phyloP scores from a whole-genome alignment of 345 rosid species.

The Hypericum androsaemum region DNA sequence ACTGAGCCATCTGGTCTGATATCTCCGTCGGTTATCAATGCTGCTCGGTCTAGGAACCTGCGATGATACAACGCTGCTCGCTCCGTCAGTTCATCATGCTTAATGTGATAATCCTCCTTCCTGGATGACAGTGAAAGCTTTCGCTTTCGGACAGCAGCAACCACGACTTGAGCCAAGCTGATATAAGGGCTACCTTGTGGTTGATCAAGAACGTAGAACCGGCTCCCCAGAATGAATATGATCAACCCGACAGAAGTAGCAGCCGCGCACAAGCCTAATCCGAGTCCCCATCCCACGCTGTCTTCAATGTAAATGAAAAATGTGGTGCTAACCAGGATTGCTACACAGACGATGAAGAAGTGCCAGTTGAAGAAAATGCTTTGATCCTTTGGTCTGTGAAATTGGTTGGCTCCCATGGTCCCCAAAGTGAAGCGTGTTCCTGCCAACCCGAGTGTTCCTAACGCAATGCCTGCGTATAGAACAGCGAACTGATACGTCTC shows the following conservation, averaged over 20 bases:
- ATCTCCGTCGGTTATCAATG: constrained; percentile 32
- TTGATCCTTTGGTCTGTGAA: constrained; percentile 7
- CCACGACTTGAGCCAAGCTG: constrained; percentile 13
- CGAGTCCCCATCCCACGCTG: constrained; percentile 18
- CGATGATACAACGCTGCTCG: background rate
- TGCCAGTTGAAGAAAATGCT: constrained; percentile 22
- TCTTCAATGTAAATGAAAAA: constrained; percentile 16
- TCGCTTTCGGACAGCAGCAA: constrained; percentile 15
- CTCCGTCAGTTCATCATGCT: background rate
- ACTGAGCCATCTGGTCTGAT: constrained; percentile 17
- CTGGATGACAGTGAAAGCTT: background rate
- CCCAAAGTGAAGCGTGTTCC: constrained; percentile 17
- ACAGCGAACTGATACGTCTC: constrained; percentile 11
- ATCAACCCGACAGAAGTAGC: constrained; percentile 11
- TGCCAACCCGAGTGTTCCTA: constrained; percentile 15
- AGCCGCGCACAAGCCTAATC: constrained; percentile 12
- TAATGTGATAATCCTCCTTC: constrained; percentile 6
- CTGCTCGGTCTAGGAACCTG: constrained; percentile 41
- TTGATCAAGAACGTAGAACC: constrained; percentile 9
- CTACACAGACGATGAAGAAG: constrained; percentile 6
- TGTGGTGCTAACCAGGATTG: constrained; percentile 8
- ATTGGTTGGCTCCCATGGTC: constrained; percentile 22
- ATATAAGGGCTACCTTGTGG: constrained; percentile 20
- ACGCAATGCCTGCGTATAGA: constrained; percentile 3
- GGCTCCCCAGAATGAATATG: constrained; percentile 11